Evolutionary conservation across 371 early-diverging fungal genomes (phyloP).

Genomic region (Batrachochytrium dendrobatidis): DNA sequence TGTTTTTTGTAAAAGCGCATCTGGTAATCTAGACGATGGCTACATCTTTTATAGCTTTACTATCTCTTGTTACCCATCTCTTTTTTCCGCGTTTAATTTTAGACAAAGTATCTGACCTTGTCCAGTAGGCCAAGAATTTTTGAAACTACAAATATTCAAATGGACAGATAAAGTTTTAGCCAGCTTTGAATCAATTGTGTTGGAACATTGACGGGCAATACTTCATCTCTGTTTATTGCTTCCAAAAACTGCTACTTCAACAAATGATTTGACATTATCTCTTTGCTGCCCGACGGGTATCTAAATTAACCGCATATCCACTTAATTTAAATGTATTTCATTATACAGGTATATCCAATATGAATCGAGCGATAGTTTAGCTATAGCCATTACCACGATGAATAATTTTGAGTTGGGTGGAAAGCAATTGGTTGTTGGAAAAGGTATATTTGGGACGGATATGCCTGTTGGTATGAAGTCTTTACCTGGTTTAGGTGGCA

Average conservation of each 20-base stretch:
- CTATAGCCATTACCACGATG: conserved; percentile 56
- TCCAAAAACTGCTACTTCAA: neutral
- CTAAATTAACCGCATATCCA: neutral
- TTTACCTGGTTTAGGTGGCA: conserved; percentile 22
- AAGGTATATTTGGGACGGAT: conserved; percentile 67
- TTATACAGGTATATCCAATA: conserved; percentile 67
- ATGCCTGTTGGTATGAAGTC: conserved; percentile 73
- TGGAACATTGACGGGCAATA: neutral
- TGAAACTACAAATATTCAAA: neutral
- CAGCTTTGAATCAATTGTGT: neutral
- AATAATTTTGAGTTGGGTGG: conserved; percentile 69
- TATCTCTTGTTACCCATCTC: neutral
- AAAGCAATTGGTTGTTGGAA: conserved; percentile 52
- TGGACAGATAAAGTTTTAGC: neutral
- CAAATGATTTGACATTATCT: neutral
- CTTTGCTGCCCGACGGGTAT: neutral
- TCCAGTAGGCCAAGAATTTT: neutral
- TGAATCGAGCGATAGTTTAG: conserved; percentile 43
- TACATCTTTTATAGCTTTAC: neutral
- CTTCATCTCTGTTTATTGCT: neutral
- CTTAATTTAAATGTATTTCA: neutral
- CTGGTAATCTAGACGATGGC: no score
- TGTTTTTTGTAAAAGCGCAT: no score
- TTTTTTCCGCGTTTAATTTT: neutral
- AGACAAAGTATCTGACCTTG: neutral